A percentile compares a stretch with the other conserved stretches of the same genome.
phyloP scores from a whole-genome alignment of 2,329 filamentous ascomycete genomes.

The Akanthomyces uredinophilus region DNA sequence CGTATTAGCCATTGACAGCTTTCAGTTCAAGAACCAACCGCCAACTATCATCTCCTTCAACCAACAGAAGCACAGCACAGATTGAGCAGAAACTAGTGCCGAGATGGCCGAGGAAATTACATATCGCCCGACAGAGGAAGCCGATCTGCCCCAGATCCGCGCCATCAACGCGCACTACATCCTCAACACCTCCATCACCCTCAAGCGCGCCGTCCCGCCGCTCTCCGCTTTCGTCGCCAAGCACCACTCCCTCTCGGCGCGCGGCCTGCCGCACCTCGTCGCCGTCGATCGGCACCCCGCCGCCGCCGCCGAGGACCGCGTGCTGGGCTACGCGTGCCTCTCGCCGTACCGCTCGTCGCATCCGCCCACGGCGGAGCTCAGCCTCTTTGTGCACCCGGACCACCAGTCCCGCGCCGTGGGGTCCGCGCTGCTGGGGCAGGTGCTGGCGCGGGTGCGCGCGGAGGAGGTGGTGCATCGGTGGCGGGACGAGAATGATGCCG shows the following conservation, averaged over 20 bases:
- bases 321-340: neutral
- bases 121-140: neutral
- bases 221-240: neutral
- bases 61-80: too few species aligned
- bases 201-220: neutral
- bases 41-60: too few species aligned
- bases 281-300: neutral
- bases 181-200: neutral
- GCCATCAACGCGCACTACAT: neutral
- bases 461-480: neutral
- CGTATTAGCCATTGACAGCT: too few species aligned
- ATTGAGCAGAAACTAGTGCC: too few species aligned
- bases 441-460: neutral
- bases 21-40: too few species aligned
- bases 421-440: neutral
- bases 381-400: neutral
- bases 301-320: neutral
- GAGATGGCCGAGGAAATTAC: neutral
- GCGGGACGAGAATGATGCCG: neutral
- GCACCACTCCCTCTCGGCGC: too few species aligned
- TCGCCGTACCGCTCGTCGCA: neutral
- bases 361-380: neutral
- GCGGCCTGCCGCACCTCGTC: neutral
- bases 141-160: neutral
- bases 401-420: neutral